phyloP scores from a whole-genome alignment of 176 grass and related monocot genomes.

The Aegilops sharonensis region DNA sequence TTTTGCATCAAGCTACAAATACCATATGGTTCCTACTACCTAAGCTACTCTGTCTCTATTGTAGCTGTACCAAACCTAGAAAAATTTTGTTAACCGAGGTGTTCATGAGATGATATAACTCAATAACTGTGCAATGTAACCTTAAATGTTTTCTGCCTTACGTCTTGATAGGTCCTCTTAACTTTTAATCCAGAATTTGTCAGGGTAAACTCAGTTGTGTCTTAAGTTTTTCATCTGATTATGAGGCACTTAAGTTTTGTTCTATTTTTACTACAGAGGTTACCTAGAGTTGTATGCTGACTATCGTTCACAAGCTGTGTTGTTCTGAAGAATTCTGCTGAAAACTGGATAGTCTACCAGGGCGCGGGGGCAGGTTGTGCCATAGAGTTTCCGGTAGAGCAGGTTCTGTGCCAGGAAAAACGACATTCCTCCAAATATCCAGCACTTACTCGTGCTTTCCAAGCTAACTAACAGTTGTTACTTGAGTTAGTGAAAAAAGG shows the following conservation, averaged over 20 bases:
- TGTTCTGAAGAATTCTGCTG: not conserved
- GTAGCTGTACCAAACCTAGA: not conserved
- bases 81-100: not conserved
- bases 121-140: not conserved
- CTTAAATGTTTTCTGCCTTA: not conserved
- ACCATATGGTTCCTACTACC: not conserved
- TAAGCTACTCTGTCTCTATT: not conserved
- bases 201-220: not conserved
- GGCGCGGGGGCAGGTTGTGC: too few species aligned
- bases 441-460: not conserved
- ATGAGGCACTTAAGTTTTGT: not conserved
- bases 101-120: not conserved
- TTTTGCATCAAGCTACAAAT: not conserved
- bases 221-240: not conserved
- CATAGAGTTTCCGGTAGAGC: not conserved
- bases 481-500: not conserved
- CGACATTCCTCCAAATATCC: not conserved
- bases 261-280: not conserved
- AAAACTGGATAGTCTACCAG: not conserved
- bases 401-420: not conserved
- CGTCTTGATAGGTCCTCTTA: not conserved
- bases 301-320: not conserved
- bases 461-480: not conserved
- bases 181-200: not conserved
- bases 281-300: not conserved